Evolutionary conservation across 768 basidiomycete species (phyloP), one percentile per base, ranked within the genome.

Genomic region (Boletus vermiculosoides): DNA sequence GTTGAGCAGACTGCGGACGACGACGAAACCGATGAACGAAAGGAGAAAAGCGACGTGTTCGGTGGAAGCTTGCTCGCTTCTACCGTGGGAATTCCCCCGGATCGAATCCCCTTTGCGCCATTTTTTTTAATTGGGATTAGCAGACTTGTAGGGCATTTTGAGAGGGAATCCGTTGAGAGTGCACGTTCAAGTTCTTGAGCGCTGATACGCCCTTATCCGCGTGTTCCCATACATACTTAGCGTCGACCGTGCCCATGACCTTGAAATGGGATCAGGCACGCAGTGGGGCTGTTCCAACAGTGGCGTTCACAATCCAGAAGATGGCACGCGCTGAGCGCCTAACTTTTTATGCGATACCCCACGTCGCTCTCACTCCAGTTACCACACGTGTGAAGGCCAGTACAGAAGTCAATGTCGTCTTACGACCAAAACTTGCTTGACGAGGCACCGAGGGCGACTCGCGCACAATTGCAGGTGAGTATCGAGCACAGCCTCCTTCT

Each of bases 371-470:
- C 46, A 22, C 10, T 34, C n/a, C 33, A 36, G 39, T 13, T 12
- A 33, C 41, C 18, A 33, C 44, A 11, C 40, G 33, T 5, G 60
- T 4, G 42, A 51, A 20, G 49, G 8, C n/a, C 39, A 30, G 18
- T 3, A 1, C 25, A 55, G 8, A 52, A 28, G 33, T 5, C 50
- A 28, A 72, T 72, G 71, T 71, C 71, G 10, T 60, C 69, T 50
- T 80, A 80, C 40, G 78, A 80, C 59, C 72, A 76, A 23, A 70
- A 57, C 31, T 57, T 80, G 20, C 72, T 79, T 15, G 74, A 68
- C 25, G 69, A 67, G 18, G 77, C 75, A 45, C 79, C 78, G 42
- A 69, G 45, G 28, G 77, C 78, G 5, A 80, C 78, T 6, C 75
- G 73, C 31, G 71, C 73, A 4, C 77, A 79, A 60, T 46, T 75